These are phyloP conservation scores for Trichosporon sp. DNA, from an alignment of 1,284 basidiomycete genomes.

Conservation along the genomic window DNA sequence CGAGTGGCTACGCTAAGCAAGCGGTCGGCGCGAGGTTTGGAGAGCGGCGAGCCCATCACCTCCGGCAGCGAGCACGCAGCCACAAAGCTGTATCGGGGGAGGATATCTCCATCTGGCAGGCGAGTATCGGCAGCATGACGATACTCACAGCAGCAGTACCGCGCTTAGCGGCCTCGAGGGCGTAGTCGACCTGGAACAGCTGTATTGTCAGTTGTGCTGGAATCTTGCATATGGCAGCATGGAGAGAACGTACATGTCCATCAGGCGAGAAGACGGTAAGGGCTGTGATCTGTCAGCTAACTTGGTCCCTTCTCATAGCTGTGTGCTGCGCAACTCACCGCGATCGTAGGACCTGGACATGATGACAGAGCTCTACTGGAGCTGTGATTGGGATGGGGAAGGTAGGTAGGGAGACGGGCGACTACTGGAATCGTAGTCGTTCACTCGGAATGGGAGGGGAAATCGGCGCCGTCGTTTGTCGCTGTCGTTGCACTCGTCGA, in stretches of 20 bases:
- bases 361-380: slow-evolving; percentile 17
- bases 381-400: background rate
- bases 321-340: slow-evolving; percentile 41
- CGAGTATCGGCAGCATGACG: background rate
- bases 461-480: background rate
- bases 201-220: slow-evolving; percentile 23
- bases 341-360: slow-evolving; percentile 59
- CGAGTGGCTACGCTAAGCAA: too few species aligned
- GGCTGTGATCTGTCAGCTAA: slow-evolving; percentile 42
- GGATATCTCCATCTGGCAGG: too few species aligned
- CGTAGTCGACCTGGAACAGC: slow-evolving; percentile 82
- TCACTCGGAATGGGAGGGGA: background rate
- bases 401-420: background rate
- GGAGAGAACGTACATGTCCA: slow-evolving; percentile 66
- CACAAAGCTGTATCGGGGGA: background rate
- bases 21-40: too few species aligned
- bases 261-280: slow-evolving; percentile 94
- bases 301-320: background rate
- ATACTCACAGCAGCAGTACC: slow-evolving; percentile 89
- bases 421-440: background rate
- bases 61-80: background rate
- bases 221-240: background rate
- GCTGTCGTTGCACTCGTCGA: background rate
- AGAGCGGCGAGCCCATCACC: too few species aligned
- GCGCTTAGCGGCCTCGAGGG: slow-evolving; percentile 91